These are phyloP conservation scores for Dryas octopetala DNA, from an alignment of 306 rosid species.

Conservation along the genomic window DNA sequence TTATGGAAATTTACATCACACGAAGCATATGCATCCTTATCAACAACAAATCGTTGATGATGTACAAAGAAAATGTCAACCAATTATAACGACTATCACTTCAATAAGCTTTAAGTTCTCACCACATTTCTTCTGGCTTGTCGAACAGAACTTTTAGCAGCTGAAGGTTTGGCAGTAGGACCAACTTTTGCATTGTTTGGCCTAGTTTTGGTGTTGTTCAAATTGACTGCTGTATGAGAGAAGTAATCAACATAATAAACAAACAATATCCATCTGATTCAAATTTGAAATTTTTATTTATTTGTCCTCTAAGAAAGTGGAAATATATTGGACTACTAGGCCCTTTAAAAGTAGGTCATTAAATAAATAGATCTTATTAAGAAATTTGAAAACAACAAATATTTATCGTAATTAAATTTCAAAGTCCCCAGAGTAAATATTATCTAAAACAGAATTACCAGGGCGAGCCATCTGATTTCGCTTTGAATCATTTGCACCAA, in stretches of 20 bases:
- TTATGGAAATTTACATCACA: constrained; percentile 14
- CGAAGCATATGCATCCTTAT: constrained; percentile 22
- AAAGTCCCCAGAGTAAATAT: neutral
- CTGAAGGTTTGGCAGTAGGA: constrained; percentile 38
- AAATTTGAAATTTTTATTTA: neutral
- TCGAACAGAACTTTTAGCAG: constrained; percentile 42
- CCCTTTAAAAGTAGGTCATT: neutral
- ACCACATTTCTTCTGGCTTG: constrained; percentile 62
- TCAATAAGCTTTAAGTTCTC: constrained; percentile 37
- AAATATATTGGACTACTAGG: neutral
- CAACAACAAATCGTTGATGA: constrained; percentile 7
- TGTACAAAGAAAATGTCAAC: neutral
- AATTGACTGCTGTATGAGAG: constrained; percentile 31
- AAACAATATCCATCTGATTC: neutral
- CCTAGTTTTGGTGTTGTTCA: constrained; percentile 32
- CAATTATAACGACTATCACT: constrained; percentile 13
- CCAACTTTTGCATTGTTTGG: constrained; percentile 38
- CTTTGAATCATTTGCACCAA: constrained; percentile 42
- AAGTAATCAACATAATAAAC: constrained; percentile 25
- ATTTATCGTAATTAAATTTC: neutral
- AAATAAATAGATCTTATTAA: neutral
- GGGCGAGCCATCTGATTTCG: constrained; percentile 49
- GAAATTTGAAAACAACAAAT: neutral
- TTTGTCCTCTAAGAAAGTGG: neutral
- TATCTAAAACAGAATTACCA: constrained; percentile 27